phyloP scores from a whole-genome alignment of 345 rosid species.

The Populus deltoides region DNA sequence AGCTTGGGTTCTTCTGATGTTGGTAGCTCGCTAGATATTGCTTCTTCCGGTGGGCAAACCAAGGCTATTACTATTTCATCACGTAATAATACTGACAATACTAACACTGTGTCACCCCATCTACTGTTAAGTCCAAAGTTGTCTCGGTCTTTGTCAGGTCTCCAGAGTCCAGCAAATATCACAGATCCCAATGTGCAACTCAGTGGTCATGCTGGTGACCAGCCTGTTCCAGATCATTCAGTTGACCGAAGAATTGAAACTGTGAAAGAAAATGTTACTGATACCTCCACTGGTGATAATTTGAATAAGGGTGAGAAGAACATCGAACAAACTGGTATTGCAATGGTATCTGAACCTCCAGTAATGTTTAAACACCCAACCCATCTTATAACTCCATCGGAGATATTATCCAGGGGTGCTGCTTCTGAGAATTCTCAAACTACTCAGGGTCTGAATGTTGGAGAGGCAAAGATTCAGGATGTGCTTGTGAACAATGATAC shows the following conservation, averaged over 20 bases:
- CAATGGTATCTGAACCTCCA: constrained; percentile 12
- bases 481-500: constrained; percentile 14
- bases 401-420: constrained; percentile 15
- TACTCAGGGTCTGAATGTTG: constrained; percentile 30
- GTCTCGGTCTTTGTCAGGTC: constrained; percentile 17
- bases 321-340: constrained; percentile 13
- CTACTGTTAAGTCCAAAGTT: constrained; percentile 23
- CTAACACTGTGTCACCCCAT: constrained; percentile 2
- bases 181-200: constrained; percentile 31
- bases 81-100: constrained; percentile 13
- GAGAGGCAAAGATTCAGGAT: constrained; percentile 16
- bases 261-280: constrained; percentile 16
- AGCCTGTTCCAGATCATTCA: constrained; percentile 19
- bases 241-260: constrained; percentile 12
- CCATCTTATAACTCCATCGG: constrained; percentile 31
- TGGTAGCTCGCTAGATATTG: constrained; percentile 26
- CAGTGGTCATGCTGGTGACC: constrained; percentile 31
- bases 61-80: constrained; percentile 34
- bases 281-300: constrained; percentile 31
- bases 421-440: constrained; percentile 33
- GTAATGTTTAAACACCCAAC: constrained; percentile 29
- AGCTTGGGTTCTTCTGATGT: constrained; percentile 39
- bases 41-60: constrained; percentile 28
- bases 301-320: constrained; percentile 17
- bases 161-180: constrained; percentile 30